Evolutionary conservation across 1,284 basidiomycete species (phyloP).

Genomic region (Microbotryum silenes-acaulis): DNA sequence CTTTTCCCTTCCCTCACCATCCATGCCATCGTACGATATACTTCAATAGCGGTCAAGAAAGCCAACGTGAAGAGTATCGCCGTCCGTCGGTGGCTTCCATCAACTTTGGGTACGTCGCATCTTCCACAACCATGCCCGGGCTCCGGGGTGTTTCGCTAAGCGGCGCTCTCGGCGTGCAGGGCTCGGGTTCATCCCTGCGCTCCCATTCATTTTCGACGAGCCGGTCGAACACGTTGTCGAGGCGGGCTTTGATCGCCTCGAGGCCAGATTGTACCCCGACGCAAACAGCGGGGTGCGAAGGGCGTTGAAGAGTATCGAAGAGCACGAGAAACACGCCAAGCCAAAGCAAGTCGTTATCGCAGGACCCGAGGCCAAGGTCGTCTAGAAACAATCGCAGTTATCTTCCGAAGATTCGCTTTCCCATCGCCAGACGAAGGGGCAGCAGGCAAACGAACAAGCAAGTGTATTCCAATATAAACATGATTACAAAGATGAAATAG

Average conservation of each 20-base stretch:
- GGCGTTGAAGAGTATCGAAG: conserved; percentile 8
- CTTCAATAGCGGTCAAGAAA: conserved; percentile 16
- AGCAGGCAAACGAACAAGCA: too few relatives aligned
- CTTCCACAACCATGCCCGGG: not conserved
- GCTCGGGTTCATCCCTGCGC: conserved; percentile 61
- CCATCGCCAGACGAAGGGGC: too few relatives aligned
- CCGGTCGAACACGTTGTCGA: conserved; percentile 48
- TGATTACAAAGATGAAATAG: too few relatives aligned
- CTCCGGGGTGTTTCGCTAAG: conserved; percentile 2
- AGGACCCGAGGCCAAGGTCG: too few relatives aligned
- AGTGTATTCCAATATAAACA: too few relatives aligned
- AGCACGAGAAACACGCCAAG: conserved; percentile 5
- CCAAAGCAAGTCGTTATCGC: not conserved
- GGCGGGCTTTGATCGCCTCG: conserved; percentile 46
- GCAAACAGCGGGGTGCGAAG: conserved; percentile 5
- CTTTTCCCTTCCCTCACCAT: conserved; percentile 36
- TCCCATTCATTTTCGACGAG: conserved; percentile 63
- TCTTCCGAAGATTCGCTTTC: too few relatives aligned
- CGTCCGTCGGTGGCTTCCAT: conserved; percentile 23
- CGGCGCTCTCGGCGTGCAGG: conserved; percentile 34
- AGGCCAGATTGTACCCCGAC: conserved; percentile 32
- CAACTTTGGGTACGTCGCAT: conserved; percentile 11
- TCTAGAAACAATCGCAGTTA: too few relatives aligned
- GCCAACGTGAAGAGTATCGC: conserved; percentile 6
- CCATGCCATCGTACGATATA: conserved; percentile 55